A percentile compares a stretch with the other conserved stretches of the same genome.
phyloP scores from a whole-genome alignment of 768 basidiomycete genomes.

The Boletus sp. region DNA sequence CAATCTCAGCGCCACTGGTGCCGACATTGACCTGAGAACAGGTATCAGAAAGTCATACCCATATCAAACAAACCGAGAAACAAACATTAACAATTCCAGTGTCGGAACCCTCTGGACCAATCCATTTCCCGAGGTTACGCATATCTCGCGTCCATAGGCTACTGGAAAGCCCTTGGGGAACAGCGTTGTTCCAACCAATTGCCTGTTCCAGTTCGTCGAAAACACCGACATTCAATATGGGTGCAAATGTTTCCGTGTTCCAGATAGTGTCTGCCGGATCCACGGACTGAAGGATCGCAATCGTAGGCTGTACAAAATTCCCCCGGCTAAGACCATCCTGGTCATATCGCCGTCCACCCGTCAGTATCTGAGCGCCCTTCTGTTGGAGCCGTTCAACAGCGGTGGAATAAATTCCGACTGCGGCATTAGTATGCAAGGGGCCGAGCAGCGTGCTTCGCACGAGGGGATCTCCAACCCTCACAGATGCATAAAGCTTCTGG shows the following conservation, averaged over 20 bases:
- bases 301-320: conserved; percentile 88
- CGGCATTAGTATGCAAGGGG: conserved; percentile 74
- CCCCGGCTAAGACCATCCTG: conserved; percentile 57
- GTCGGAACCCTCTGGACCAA: conserved; percentile 87
- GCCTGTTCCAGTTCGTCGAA: conserved; percentile 88
- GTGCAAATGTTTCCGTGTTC: conserved; percentile 83
- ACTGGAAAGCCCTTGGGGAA: conserved; percentile 88
- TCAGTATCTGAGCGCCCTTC: conserved; percentile 73
- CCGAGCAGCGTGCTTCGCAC: conserved; percentile 72
- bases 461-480: conserved; percentile 86
- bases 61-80: conserved; percentile 9
- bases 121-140: conserved; percentile 85
- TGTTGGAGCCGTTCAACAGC: conserved; percentile 61
- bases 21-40: conserved; percentile 57
- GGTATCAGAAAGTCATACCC: conserved; percentile 3
- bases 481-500: conserved; percentile 64
- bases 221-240: conserved; percentile 81
- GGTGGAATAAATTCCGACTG: conserved; percentile 61
- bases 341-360: conserved; percentile 62
- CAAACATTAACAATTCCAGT: conserved; percentile 89
- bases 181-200: conserved; percentile 87
- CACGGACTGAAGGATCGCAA: conserved; percentile 63
- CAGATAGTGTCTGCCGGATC: conserved; percentile 60
- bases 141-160: conserved; percentile 89
- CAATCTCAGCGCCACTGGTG: conserved; percentile 71